Conservation (phyloP, 352 stramenopile genomes). For the Peronospora destructor region DNA sequence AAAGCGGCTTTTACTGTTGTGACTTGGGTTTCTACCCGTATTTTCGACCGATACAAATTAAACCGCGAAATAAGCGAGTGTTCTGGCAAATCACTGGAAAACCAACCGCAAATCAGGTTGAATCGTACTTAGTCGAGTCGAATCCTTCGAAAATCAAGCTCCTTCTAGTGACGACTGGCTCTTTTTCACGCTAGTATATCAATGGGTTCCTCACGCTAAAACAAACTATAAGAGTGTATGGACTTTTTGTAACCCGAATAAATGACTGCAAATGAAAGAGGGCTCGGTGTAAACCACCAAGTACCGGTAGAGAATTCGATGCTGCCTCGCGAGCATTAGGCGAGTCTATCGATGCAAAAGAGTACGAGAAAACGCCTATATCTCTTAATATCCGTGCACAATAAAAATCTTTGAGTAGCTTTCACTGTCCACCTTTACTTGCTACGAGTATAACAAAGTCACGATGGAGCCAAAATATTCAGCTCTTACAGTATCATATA, state of each 20-base stretch:
- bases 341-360: too few relatives aligned
- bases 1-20: slow-evolving; percentile 22
- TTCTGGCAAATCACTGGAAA: slow-evolving; percentile 3
- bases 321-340: too few relatives aligned
- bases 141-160: slow-evolving; percentile 5
- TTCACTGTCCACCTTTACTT: too few relatives aligned
- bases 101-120: slow-evolving; percentile 5
- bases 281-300: neutral
- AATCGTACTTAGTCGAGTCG: neutral
- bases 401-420: too few relatives aligned
- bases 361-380: too few relatives aligned
- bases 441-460: too few relatives aligned
- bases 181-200: slow-evolving; percentile 13
- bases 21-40: slow-evolving; percentile 21
- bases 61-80: neutral
- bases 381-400: too few relatives aligned
- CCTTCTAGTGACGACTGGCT: slow-evolving; percentile 19
- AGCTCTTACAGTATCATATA: too few relatives aligned
- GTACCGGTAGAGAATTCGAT: too few relatives aligned
- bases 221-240: slow-evolving; percentile 8
- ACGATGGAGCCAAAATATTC: too few relatives aligned
- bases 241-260: neutral
- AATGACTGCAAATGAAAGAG: slow-evolving; percentile 5
- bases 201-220: slow-evolving; percentile 13
- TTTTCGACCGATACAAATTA: slow-evolving; percentile 5